These are phyloP conservation scores for Lipomyces lipofer DNA, from an alignment of 805 yeast genomes.

Conservation along the genomic window DNA sequence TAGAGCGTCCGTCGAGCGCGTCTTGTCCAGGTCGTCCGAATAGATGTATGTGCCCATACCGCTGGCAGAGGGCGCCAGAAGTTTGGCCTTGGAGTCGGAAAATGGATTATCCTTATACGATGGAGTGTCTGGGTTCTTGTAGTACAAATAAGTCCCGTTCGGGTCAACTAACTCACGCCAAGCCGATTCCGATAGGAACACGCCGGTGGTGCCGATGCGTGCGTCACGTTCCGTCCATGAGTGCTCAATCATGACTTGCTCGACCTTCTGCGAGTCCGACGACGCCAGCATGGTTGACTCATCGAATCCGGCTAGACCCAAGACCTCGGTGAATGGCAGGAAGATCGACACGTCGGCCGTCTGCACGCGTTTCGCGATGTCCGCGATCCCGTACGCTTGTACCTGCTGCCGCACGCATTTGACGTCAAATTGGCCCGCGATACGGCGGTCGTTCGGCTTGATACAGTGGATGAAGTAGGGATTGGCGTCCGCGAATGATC, in stretches of 20 bases:
- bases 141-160: slow-evolving; percentile 14
- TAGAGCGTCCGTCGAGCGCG: slow-evolving; percentile 30
- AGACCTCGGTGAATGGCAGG: slow-evolving; percentile 43
- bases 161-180: slow-evolving; percentile 46
- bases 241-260: slow-evolving; percentile 34
- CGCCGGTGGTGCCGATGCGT: slow-evolving; percentile 43
- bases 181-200: slow-evolving; percentile 44
- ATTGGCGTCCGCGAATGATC: slow-evolving; percentile 43
- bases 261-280: slow-evolving; percentile 33
- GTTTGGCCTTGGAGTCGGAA: slow-evolving; percentile 5
- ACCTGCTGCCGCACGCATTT: slow-evolving; percentile 47
- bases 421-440: slow-evolving; percentile 44
- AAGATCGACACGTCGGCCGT: slow-evolving; percentile 43
- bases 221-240: slow-evolving; percentile 44
- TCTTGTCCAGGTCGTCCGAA: slow-evolving; percentile 34
- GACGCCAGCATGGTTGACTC: slow-evolving; percentile 26
- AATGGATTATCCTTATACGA: slow-evolving; percentile 8
- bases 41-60: slow-evolving; percentile 11
- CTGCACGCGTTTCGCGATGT: slow-evolving; percentile 44
- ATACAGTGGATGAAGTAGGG: slow-evolving; percentile 46
- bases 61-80: slow-evolving; percentile 30
- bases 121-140: slow-evolving; percentile 4
- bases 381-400: slow-evolving; percentile 45
- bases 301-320: slow-evolving; percentile 34
- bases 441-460: slow-evolving; percentile 45